A percentile compares a stretch with the other conserved stretches of the same genome.
phyloP scores from a whole-genome alignment of 345 rosid genomes.

The Euclidium syriacum region DNA sequence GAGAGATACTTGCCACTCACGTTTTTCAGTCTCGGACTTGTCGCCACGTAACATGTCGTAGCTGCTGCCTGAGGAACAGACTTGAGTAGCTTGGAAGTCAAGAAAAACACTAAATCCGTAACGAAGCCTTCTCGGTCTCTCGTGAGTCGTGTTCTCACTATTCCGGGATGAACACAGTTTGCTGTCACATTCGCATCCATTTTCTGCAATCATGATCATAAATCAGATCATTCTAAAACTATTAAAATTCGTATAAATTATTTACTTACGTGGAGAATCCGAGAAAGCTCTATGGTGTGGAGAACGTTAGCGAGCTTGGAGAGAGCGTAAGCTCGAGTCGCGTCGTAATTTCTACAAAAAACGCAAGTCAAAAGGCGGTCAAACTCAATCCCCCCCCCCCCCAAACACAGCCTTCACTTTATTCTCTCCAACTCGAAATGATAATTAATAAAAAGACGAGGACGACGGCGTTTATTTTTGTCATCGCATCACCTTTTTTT shows the following conservation, averaged over 20 bases:
- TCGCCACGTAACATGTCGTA: slow-evolving; percentile 82
- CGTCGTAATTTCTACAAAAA: slow-evolving; percentile 54
- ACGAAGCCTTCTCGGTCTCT: slow-evolving; percentile 81
- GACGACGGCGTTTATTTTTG: slow-evolving; percentile 34
- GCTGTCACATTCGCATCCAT: slow-evolving; percentile 78
- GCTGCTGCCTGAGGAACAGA: slow-evolving; percentile 97
- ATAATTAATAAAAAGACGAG: neutral
- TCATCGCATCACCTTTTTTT: slow-evolving; percentile 24
- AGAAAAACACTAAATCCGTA: slow-evolving; percentile 74
- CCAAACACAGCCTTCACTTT: neutral
- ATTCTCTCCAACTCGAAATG: neutral
- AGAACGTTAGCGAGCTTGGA: slow-evolving; percentile 91
- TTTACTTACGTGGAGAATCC: slow-evolving; percentile 36
- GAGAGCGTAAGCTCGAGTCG: slow-evolving; percentile 93
- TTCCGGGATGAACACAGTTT: slow-evolving; percentile 91
- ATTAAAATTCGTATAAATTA: neutral
- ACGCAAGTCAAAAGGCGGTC: neutral
- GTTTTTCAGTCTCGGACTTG: slow-evolving; percentile 47
- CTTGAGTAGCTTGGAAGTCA: slow-evolving; percentile 78
- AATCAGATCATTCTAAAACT: neutral
- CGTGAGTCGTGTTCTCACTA: slow-evolving; percentile 83
- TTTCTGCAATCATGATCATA: slow-evolving; percentile 38
- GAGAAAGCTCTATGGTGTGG: slow-evolving; percentile 79
- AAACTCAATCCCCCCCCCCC: neutral
- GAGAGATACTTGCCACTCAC: slow-evolving; percentile 71